Percentiles rank a stretch among this genome's conserved stretches.
phyloP scores from a whole-genome alignment of 1,284 basidiomycete species.

The Gymnopus androsaceus region DNA sequence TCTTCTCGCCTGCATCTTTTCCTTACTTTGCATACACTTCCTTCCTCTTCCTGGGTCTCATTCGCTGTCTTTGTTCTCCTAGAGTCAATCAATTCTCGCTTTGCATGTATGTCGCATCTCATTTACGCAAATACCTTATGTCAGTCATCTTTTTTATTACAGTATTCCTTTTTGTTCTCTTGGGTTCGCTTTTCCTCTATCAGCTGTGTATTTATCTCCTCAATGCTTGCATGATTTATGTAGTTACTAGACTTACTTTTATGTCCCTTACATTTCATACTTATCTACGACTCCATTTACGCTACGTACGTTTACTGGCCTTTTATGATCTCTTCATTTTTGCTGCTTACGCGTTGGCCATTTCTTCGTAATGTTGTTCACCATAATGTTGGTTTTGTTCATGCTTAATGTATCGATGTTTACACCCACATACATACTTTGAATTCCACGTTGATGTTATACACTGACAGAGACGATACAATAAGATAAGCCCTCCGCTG shows the following conservation, averaged over 20 bases:
- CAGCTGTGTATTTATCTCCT: neutral
- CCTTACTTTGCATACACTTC: slow-evolving; percentile 3
- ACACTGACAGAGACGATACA: slow-evolving; percentile 7
- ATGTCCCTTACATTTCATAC: neutral
- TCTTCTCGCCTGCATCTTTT: neutral
- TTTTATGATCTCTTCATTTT: neutral
- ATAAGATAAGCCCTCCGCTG: slow-evolving; percentile 5
- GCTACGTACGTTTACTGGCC: neutral
- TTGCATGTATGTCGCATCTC: slow-evolving; percentile 4
- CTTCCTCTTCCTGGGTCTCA: neutral
- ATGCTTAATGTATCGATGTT: slow-evolving; percentile 11
- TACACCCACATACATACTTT: slow-evolving; percentile 4
- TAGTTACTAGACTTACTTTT: neutral
- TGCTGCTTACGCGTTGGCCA: neutral
- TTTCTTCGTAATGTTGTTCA: neutral
- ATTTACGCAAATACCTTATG: neutral
- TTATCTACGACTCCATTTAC: slow-evolving; percentile 1
- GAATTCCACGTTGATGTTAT: slow-evolving; percentile 19
- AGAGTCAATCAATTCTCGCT: neutral
- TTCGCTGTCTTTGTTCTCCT: neutral
- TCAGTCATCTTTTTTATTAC: slow-evolving; percentile 1
- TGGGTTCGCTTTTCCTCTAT: neutral
- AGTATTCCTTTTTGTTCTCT: neutral
- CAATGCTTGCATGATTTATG: slow-evolving; percentile 12
- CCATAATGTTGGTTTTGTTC: neutral